These are phyloP conservation scores for Grosmannia huntii DNA, from an alignment of 2,329 filamentous ascomycete genomes.

Conservation along the genomic window DNA sequence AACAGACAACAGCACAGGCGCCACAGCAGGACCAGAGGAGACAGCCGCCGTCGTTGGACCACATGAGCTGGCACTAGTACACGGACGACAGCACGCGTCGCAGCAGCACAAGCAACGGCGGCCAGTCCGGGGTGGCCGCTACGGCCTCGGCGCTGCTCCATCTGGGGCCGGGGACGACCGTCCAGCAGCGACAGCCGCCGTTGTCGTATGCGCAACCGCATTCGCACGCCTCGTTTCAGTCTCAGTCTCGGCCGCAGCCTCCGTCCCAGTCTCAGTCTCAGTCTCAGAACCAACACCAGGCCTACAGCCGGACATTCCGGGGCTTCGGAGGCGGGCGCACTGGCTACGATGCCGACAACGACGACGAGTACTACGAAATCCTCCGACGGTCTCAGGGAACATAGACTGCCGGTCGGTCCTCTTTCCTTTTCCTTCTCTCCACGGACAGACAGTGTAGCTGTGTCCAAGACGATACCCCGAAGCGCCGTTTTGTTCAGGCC, in stretches of 20 bases:
- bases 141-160: too few relatives aligned
- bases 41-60: neutral
- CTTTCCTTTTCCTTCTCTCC: neutral
- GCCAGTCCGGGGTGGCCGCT: neutral
- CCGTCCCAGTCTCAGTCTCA: constrained; percentile 1
- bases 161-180: too few relatives aligned
- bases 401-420: neutral
- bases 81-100: neutral
- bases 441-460: too few relatives aligned
- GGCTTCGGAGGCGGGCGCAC: neutral
- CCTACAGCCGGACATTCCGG: neutral
- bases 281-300: neutral
- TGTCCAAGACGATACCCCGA: too few relatives aligned
- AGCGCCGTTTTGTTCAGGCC: too few relatives aligned
- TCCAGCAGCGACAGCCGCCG: neutral
- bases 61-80: neutral
- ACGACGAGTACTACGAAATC: neutral
- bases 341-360: constrained; percentile 9
- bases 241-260: neutral
- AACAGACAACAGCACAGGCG: neutral
- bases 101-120: neutral
- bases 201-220: constrained; percentile 1
- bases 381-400: neutral
- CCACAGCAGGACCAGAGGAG: neutral
- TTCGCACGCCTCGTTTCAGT: constrained; percentile 1